Evolutionary conservation across 768 basidiomycete species (phyloP).

Genomic region (Fistulinella prunicolor): DNA sequence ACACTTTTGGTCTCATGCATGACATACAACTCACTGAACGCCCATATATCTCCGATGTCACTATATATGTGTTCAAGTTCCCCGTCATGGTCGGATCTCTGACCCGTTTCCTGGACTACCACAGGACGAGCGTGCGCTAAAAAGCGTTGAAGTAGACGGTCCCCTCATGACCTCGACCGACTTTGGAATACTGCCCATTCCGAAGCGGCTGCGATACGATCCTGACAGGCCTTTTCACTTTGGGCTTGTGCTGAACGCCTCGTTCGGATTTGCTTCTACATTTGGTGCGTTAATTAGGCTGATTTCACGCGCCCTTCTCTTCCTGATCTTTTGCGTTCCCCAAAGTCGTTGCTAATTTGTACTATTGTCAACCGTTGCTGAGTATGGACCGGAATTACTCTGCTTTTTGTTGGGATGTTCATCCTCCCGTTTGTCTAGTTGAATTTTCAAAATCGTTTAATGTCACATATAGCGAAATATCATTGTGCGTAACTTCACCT

Average conservation of each 20-base stretch:
- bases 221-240: slow-evolving; percentile 50
- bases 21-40: too few relatives aligned
- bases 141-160: not conserved
- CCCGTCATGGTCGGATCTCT: slow-evolving; percentile 4
- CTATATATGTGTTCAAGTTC: slow-evolving; percentile 13
- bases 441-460: slow-evolving; percentile 39
- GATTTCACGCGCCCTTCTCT: not conserved
- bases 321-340: not conserved
- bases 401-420: not conserved
- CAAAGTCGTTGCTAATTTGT: slow-evolving; percentile 68
- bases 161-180: slow-evolving; percentile 34
- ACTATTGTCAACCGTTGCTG: slow-evolving; percentile 79
- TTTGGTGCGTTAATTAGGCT: slow-evolving; percentile 22
- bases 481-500: slow-evolving; percentile 21
- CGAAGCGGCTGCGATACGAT: slow-evolving; percentile 50
- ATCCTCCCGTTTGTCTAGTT: slow-evolving; percentile 14
- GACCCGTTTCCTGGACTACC: slow-evolving; percentile 11
- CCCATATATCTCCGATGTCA: not conserved
- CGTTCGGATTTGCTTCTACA: slow-evolving; percentile 65
- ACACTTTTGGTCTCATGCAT: too few relatives aligned
- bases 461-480: slow-evolving; percentile 36
- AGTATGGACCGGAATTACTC: slow-evolving; percentile 40
- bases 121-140: not conserved
- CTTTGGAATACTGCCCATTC: slow-evolving; percentile 65
- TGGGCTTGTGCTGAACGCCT: slow-evolving; percentile 48